Evolutionary conservation across 495 filamentous ascomycete species (phyloP).

Genomic region (Arthonia radiata): DNA sequence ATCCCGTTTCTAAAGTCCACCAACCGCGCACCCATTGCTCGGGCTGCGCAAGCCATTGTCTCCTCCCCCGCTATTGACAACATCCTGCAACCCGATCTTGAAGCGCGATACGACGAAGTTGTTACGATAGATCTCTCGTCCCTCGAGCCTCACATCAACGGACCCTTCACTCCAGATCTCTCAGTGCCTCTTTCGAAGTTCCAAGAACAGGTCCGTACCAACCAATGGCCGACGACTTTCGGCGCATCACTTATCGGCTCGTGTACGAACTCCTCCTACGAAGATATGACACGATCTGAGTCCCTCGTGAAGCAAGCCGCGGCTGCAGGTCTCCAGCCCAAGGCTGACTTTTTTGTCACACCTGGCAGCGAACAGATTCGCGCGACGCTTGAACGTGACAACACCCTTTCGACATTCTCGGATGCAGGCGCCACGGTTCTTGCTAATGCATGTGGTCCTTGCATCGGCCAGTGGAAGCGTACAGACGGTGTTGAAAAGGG

Average conservation of each 20-base stretch:
- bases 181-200: constrained; percentile 81
- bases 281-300: constrained; percentile 92
- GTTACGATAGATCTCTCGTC: constrained; percentile 78
- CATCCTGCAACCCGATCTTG: constrained; percentile 48
- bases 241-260: constrained; percentile 86
- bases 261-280: constrained; percentile 95
- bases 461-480: constrained; percentile 90
- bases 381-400: constrained; percentile 68
- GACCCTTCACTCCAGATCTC: constrained; percentile 85
- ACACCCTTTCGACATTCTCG: constrained; percentile 65
- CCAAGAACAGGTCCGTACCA: constrained; percentile 51
- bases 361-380: constrained; percentile 93
- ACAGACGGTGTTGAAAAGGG: constrained; percentile 64
- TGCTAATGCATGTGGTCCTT: constrained; percentile 88
- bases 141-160: constrained; percentile 92
- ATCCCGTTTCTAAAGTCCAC: constrained; percentile 62
- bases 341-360: constrained; percentile 80
- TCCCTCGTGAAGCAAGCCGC: constrained; percentile 72
- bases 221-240: constrained; percentile 76
- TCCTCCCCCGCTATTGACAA: constrained; percentile 19
- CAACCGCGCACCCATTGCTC: constrained; percentile 45
- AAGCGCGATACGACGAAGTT: constrained; percentile 66
- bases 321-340: constrained; percentile 66
- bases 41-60: constrained; percentile 25
- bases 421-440: constrained; percentile 70